Base-by-base conservation (phyloP, 1,139 yeast genomes). In the Blastobotrys proliferans region DNA sequence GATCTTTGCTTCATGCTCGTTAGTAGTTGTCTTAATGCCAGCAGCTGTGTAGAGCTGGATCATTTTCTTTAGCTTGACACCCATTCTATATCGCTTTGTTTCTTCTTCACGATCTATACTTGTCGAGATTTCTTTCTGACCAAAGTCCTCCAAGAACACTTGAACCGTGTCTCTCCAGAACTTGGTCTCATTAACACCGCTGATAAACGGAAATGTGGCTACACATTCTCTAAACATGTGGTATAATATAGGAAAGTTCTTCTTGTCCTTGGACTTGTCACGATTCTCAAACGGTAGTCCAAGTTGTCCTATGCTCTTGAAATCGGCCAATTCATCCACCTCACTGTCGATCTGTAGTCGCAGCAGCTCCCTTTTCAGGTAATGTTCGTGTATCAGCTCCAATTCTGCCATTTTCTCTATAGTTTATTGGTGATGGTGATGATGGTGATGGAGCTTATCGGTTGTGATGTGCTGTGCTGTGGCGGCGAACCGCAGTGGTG, bases 161-260 rank as follows among this genome's bases (percentile, higher is more conserved):
- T 88, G 96, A 0, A 87, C 81, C 29, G 82, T 81, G 36, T 70
- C 71, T 47, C 77, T 77, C 97, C 97, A 90, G 57, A 90, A 85
- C 39, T 67, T 66, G 16, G 65, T 63, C 51, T 77, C 80, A 45
- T 73, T 73, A 1, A 76, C 69, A 25, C 68, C 58, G 2, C 81
- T 68, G 19, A 90, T 66, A 54, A 90, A 81, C 1, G 97, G 97
- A 56, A 90, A 83, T 1, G 81, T 76, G 37, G 72, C 67, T 6
- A 88, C 63, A 49, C 80, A 83, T 40, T 76, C 69, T 32, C 68
- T 62, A 56, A 88, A 79, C 50, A 86, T 76, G 63, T 74, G 86
- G 45, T 81, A 68, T 20, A 84, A 60, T 38, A 88, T 61, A 0
- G 97, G 96, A 51, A 84, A 76, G 32, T 70, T 67, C 13, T 44